phyloP scores from a whole-genome alignment of 2,329 filamentous ascomycete species.

The Alternaria ventricosa region DNA sequence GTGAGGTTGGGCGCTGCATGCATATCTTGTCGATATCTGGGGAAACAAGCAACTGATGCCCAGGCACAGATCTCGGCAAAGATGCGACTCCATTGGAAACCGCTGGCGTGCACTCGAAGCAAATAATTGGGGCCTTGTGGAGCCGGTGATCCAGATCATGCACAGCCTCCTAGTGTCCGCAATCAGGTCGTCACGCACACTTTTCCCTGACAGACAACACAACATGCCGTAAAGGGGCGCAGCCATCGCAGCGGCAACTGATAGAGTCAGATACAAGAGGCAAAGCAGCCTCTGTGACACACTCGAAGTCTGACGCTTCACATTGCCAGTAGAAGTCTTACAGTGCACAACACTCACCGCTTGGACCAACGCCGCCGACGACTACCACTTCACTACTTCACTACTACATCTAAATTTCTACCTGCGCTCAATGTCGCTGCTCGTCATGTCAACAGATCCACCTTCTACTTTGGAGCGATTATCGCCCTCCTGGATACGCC shows the following conservation, averaged over 20 bases:
- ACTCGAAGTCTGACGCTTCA: background rate
- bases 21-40: background rate
- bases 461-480: slow-evolving; percentile 28
- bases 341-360: slow-evolving; percentile 8
- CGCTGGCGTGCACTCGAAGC: slow-evolving; percentile 1
- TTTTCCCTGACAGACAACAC: slow-evolving; percentile 1
- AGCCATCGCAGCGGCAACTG: slow-evolving; percentile 14
- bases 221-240: slow-evolving; percentile 16
- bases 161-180: slow-evolving; percentile 18
- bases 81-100: slow-evolving; percentile 24
- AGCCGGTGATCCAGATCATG: slow-evolving; percentile 17
- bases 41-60: slow-evolving; percentile 17
- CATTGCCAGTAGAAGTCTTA: background rate
- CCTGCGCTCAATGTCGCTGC: slow-evolving; percentile 28
- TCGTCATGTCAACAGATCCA: slow-evolving; percentile 34
- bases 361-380: background rate
- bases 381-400: background rate
- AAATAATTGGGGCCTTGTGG: slow-evolving; percentile 10
- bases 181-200: slow-evolving; percentile 10
- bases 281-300: slow-evolving; percentile 10
- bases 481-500: slow-evolving; percentile 33
- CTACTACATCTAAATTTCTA: background rate
- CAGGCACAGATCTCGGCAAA: background rate
- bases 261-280: slow-evolving; percentile 9
- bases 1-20: background rate